Conservation (phyloP, 1,284 basidiomycete genomes). For the Sporisorium sorghi region DNA sequence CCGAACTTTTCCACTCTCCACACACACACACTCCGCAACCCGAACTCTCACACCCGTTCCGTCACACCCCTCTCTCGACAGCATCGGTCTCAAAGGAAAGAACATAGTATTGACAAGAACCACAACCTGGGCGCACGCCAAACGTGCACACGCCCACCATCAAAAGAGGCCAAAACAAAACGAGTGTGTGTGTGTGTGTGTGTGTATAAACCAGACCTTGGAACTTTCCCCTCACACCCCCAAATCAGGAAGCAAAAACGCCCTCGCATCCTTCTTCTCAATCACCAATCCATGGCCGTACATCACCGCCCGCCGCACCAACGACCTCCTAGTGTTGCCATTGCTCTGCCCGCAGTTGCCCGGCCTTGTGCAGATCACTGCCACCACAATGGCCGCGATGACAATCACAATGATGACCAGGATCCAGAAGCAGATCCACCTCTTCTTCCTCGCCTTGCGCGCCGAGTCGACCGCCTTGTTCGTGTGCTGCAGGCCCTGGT, state of each 20-base stretch:
- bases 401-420: slow-evolving; percentile 58
- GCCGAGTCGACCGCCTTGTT: slow-evolving; percentile 79
- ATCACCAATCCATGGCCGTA: slow-evolving; percentile 22
- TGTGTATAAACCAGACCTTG: too few species aligned
- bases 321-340: slow-evolving; percentile 13
- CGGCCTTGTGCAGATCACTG: slow-evolving; percentile 48
- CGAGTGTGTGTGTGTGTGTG: slow-evolving; percentile 14
- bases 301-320: slow-evolving; percentile 23
- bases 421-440: slow-evolving; percentile 68
- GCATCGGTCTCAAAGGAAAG: background rate
- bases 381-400: slow-evolving; percentile 56
- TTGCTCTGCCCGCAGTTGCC: slow-evolving; percentile 27
- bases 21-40: background rate
- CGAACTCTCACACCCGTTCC: background rate
- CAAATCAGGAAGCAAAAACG: slow-evolving; percentile 34
- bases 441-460: slow-evolving; percentile 79
- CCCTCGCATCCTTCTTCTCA: slow-evolving; percentile 19
- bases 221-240: slow-evolving; percentile 15
- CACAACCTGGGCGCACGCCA: background rate
- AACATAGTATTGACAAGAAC: slow-evolving; percentile 4
- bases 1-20: background rate
- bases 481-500: slow-evolving; percentile 72
- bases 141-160: background rate
- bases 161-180: slow-evolving; percentile 7
- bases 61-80: background rate